Evolutionary conservation across 352 stramenopile species (phyloP).

Genomic region (Achlya hypogyna): DNA sequence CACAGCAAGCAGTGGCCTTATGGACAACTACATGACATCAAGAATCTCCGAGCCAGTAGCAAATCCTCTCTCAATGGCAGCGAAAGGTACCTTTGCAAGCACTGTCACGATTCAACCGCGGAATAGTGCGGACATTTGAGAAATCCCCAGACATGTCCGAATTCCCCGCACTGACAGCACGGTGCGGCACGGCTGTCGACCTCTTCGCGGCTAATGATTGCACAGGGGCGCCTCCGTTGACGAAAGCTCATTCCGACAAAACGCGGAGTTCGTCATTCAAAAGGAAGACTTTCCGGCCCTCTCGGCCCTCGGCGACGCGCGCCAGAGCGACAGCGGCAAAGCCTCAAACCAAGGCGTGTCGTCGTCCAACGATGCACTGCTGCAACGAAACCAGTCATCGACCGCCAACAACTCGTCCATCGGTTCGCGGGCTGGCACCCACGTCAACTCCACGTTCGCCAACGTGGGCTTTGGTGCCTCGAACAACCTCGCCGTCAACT

Average conservation of each 20-base stretch:
- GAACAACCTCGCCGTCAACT: slow-evolving; percentile 6
- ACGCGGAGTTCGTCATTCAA: slow-evolving; percentile 78
- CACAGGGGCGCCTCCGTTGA: neutral
- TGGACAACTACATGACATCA: neutral
- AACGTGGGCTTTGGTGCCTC: neutral
- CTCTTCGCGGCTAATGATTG: neutral
- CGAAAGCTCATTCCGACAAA: neutral
- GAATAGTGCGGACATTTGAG: neutral
- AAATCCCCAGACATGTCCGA: slow-evolving; percentile 69
- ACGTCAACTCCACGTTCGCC: neutral
- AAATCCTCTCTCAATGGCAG: neutral
- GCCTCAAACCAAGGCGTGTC: slow-evolving; percentile 39
- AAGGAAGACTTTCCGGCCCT: slow-evolving; percentile 81
- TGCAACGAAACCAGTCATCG: slow-evolving; percentile 22
- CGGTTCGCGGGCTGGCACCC: neutral
- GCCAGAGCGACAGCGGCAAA: slow-evolving; percentile 37
- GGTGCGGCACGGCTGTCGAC: slow-evolving; percentile 24
- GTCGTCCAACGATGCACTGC: slow-evolving; percentile 50
- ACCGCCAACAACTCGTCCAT: slow-evolving; percentile 3
- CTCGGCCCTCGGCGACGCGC: slow-evolving; percentile 41
- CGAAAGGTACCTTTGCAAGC: neutral
- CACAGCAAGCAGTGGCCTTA: neutral
- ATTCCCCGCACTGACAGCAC: slow-evolving; percentile 60
- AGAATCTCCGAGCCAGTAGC: neutral
- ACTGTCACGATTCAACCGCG: neutral